Conservation (phyloP, 176 grass and related monocot species). For the Neostapfia colusana region DNA sequence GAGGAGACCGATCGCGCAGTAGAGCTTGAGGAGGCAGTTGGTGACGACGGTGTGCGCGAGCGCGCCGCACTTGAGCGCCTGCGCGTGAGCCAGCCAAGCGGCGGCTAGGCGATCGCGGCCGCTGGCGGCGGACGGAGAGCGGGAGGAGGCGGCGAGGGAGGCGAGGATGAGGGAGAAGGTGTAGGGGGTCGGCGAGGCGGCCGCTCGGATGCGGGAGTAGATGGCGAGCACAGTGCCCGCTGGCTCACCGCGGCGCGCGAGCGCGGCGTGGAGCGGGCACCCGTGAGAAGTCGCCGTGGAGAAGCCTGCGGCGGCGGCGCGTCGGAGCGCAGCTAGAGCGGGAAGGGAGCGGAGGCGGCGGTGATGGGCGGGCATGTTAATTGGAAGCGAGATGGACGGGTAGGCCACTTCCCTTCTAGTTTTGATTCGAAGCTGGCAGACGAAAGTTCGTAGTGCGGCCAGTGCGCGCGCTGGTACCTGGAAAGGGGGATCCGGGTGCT, state of each 20-base stretch:
- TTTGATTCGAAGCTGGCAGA: not conserved
- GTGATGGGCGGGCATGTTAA: not conserved
- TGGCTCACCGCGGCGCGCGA: conserved; percentile 37
- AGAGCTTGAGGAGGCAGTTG: conserved; percentile 64
- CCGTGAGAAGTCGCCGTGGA: conserved; percentile 17
- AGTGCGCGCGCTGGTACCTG: not conserved
- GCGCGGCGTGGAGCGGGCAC: conserved; percentile 45
- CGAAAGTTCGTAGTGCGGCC: not conserved
- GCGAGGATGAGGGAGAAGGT: conserved; percentile 59
- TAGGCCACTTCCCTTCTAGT: no score
- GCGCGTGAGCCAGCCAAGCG: conserved; percentile 47
- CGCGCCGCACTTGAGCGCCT: conserved; percentile 49
- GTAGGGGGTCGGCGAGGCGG: conserved; percentile 39
- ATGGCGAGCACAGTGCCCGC: conserved; percentile 35
- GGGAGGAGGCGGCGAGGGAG: conserved; percentile 19
- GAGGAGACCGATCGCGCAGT: conserved; percentile 45
- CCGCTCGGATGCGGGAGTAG: conserved; percentile 55
- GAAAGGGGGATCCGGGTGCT: not conserved
- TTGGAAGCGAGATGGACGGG: not conserved
- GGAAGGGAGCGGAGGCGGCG: conserved; percentile 3
- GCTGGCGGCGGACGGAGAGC: not conserved
- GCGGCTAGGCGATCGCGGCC: not conserved
- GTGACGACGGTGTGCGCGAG: conserved; percentile 57
- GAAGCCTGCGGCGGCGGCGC: not conserved
- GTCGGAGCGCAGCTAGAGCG: not conserved